Percentiles rank a stretch among this genome's conserved stretches.
phyloP scores from a whole-genome alignment of 495 filamentous ascomycete species.

The Neurospora sp. region DNA sequence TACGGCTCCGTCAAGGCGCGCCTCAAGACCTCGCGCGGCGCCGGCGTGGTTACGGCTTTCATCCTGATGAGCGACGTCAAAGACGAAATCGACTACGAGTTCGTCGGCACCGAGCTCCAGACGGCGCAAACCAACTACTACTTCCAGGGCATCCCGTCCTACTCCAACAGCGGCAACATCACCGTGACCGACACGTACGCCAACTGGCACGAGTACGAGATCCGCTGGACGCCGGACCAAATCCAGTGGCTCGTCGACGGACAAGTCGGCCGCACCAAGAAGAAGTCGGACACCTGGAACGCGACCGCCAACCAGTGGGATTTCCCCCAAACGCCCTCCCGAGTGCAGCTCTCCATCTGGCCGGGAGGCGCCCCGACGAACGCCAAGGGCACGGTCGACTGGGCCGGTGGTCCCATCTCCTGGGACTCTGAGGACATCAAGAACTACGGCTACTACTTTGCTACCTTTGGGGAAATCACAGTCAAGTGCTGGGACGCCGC shows the following conservation, averaged over 20 bases:
- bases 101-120: constrained; percentile 67
- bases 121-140: constrained; percentile 91
- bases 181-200: constrained; percentile 61
- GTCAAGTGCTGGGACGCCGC: constrained; percentile 79
- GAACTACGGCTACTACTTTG: constrained; percentile 80
- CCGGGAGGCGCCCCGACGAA: constrained; percentile 76
- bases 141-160: constrained; percentile 87
- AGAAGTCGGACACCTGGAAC: constrained; percentile 75
- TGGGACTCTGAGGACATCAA: constrained; percentile 79
- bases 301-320: constrained; percentile 68
- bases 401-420: constrained; percentile 84
- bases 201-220: constrained; percentile 82
- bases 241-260: constrained; percentile 84
- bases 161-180: constrained; percentile 62
- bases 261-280: constrained; percentile 57
- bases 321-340: constrained; percentile 88
- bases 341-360: constrained; percentile 92
- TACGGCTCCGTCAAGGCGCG: constrained; percentile 85
- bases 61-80: constrained; percentile 91
- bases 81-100: constrained; percentile 98
- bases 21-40: constrained; percentile 74
- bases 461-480: constrained; percentile 62
- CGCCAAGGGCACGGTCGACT: constrained; percentile 73
- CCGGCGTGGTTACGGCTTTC: constrained; percentile 89
- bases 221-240: constrained; percentile 81